Evolutionary conservation across 768 basidiomycete genomes (phyloP), one percentile per base, ranked within the genome.

Genomic region (Mycena haematopus): DNA sequence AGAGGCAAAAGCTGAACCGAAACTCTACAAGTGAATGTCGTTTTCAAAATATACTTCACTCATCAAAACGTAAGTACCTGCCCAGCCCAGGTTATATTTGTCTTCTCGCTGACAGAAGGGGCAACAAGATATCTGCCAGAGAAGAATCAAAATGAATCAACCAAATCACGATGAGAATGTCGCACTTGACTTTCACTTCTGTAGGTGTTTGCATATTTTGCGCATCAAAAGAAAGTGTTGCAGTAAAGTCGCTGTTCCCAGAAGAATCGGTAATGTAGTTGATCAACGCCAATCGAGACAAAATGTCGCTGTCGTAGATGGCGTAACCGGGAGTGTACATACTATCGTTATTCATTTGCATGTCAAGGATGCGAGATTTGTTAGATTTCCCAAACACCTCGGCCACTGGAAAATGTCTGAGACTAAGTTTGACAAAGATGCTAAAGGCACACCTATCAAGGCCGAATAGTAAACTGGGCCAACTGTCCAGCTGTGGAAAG

Each of bases 51-150:
- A 17, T 33, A n/a, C 14, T 21, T 13, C 33, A 19, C 8, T 8
- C 33, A 24, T 19, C 11, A 38, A 55, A 27, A 35, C 77, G 44
- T n/a, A n/a, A n/a, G n/a, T 35, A 81, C 84, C 74, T 86, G 85
- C 3, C 82, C 82, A 1, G 84, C 87, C 87, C 87, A 90, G 1
- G 82, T 85, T 67, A 84, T 83, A 71, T 86, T 82, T 40, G 75
- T 79, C 68, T 87, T 86, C 65, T 82, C 80, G 8, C 82, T 72
- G 0, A 86, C 83, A 15, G 79, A 80, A 3, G 74, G 62, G 3
- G 87, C 84, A 0, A 66, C 63, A 13, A 84, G 76, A 71, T 88
- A 92, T 70, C 88, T 87, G 55, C 46, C 25, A 52, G n/a, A 33
- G 6, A 24, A 13, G 4, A 6, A 10, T 51, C 50, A 51, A 25